Evolutionary conservation across 2,329 filamentous ascomycete genomes (phyloP), one percentile per base, ranked within the genome.

Genomic region (Neophaeococcomyces mojaviensis): DNA sequence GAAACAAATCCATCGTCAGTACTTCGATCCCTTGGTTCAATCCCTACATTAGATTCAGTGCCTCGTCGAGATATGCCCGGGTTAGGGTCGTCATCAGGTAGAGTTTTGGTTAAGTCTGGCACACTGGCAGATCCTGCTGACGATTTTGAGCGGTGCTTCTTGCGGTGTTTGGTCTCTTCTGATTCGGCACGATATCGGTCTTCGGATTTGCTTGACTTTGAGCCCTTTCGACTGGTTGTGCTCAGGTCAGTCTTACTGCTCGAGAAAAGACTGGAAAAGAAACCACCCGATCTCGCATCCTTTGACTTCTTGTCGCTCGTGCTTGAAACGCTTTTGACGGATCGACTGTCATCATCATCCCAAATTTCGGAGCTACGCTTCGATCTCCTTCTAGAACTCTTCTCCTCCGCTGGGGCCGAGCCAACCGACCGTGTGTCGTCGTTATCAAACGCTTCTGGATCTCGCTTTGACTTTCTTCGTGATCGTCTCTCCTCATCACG

Each of bases 401-500:
- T 56, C 24, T 54, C 49, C n/a, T 65, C 61, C 33, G 59, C 59
- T 16, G 61, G 60, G 2, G 61, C 63, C 24, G 63, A 64, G 4
- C 58, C 54, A 3, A 63, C 59, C 6, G 64, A 68, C 3, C 55
- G 55, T 15, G 60, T 52, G 33, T 69, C 65, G 37, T 70, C 67
- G 46, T 65, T 59, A 20, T 48, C 53, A 22, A 54, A 51, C n/a
- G 52, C 53, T 12, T 53, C 56, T 39, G 55, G 58, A 39, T 47
- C 48, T n/a, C 42, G 35, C 49, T 60, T 61, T 12, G 63, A 62
- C 48, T 61, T 60, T 42, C 59, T 59, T 44, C 57, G 58, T 4
- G 56, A 58, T 40, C 59, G 62, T 48, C 58, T 59, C 3, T 58
- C 48, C 5, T 55, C 59, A 18, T 56, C 55, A 35, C 49, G 53